Conservation (phyloP, 1,284 basidiomycete genomes). For the Violaceomyces palustris region DNA sequence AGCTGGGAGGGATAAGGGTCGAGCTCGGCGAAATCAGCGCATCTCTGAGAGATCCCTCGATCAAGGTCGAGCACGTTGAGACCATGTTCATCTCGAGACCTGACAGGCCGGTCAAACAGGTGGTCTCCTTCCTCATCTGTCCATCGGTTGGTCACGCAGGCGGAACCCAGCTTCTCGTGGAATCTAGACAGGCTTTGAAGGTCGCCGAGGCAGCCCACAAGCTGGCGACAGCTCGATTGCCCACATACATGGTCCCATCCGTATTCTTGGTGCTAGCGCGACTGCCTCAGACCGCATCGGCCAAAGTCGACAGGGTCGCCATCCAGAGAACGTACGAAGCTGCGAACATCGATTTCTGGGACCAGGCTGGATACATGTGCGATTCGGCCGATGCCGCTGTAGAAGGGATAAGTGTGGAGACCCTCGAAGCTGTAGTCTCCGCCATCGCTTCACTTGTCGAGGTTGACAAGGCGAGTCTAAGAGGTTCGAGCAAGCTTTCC, state of each 20-base stretch:
- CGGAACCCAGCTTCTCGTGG: conserved; percentile 1
- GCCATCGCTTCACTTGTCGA: too few relatives aligned
- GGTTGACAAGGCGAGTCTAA: too few relatives aligned
- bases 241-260: conserved; percentile 8
- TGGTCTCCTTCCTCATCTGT: conserved; percentile 6
- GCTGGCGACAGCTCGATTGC: not conserved
- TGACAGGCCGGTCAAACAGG: conserved; percentile 6
- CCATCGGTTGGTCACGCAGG: not conserved
- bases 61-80: conserved; percentile 2
- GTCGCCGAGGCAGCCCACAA: conserved; percentile 1
- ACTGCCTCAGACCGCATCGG: conserved; percentile 9
- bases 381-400: too few relatives aligned
- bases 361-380: too few relatives aligned
- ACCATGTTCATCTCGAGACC: conserved; percentile 5
- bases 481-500: conserved; percentile 2
- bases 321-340: conserved; percentile 4
- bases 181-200: not conserved
- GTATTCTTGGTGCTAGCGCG: conserved; percentile 1
- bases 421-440: too few relatives aligned
- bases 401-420: too few relatives aligned
- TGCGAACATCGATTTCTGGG: too few relatives aligned
- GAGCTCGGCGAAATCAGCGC: conserved; percentile 37
- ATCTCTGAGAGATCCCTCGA: not conserved
- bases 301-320: conserved; percentile 5
- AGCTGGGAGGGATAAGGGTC: conserved; percentile 44